Percentiles rank a stretch among this genome's conserved stretches.
phyloP scores from a whole-genome alignment of 1,139 yeast species.

The Yamadazyma taylorii region DNA sequence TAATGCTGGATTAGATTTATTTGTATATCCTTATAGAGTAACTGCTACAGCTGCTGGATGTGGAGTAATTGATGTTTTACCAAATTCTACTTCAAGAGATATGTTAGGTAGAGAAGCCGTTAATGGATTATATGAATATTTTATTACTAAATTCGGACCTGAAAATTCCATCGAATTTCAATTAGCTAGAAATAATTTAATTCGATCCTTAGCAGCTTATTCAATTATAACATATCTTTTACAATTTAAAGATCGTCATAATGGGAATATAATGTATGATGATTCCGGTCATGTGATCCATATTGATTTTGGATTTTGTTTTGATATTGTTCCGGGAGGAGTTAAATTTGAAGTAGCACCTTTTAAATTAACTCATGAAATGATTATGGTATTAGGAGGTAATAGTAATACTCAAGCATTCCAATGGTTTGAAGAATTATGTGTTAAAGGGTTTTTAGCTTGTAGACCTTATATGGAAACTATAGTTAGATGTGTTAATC shows the following conservation, averaged over 20 bases:
- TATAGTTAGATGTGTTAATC: conserved; percentile 79
- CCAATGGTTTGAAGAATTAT: conserved; percentile 91
- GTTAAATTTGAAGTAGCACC: conserved; percentile 97
- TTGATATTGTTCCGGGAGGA: conserved; percentile 99
- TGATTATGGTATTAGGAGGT: conserved; percentile 96
- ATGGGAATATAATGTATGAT: conserved; percentile 98
- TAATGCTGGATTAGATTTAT: conserved; percentile 82
- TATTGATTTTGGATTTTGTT: conserved; percentile 97
- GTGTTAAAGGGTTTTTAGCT: conserved; percentile 89
- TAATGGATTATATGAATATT: conserved; percentile 92
- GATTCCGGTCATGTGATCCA: conserved; percentile 92
- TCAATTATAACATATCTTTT: conserved; percentile 88
- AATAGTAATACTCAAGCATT: conserved; percentile 80
- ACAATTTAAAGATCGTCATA: conserved; percentile 97
- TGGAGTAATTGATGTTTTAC: conserved; percentile 97
- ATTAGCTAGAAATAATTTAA: conserved; percentile 86
- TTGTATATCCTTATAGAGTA: conserved; percentile 90
- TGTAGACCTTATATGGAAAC: conserved; percentile 88
- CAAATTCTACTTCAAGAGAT: conserved; percentile 92
- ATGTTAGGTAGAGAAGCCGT: conserved; percentile 99
- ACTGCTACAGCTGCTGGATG: conserved; percentile 99
- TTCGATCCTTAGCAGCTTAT: conserved; percentile 93
- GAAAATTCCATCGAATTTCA: conserved; percentile 89
- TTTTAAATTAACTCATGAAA: conserved; percentile 92
- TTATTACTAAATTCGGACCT: conserved; percentile 88